Conservation (phyloP, 352 stramenopile species). For the Phytophthora constricta region DNA sequence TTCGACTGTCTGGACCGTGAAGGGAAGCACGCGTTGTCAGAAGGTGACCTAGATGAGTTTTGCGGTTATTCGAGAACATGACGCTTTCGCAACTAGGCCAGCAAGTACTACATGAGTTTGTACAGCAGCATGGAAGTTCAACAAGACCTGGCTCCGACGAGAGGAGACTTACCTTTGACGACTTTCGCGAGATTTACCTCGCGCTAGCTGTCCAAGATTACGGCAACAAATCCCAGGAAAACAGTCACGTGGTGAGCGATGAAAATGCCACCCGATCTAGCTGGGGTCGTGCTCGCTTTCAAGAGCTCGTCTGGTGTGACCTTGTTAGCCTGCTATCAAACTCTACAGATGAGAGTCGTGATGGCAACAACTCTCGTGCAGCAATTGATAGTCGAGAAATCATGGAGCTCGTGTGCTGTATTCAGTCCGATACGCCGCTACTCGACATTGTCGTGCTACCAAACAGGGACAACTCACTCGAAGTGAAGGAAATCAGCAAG, state of each 20-base stretch:
- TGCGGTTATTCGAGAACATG: too few relatives aligned
- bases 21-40: constrained; percentile 36
- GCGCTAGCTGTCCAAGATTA: constrained; percentile 16
- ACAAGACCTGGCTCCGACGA: constrained; percentile 10
- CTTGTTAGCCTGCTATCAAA: constrained; percentile 23
- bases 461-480: background rate
- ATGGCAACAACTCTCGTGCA: background rate
- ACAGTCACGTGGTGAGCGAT: background rate
- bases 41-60: constrained; percentile 10
- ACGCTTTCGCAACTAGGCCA: too few relatives aligned
- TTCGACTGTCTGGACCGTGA: too few relatives aligned
- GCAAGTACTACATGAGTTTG: constrained; percentile 26
- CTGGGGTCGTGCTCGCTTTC: constrained; percentile 17
- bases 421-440: constrained; percentile 41
- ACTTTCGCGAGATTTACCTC: constrained; percentile 52
- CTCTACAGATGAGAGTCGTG: background rate
- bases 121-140: constrained; percentile 30
- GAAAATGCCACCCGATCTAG: background rate
- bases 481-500: constrained; percentile 22
- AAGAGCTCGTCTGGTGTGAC: constrained; percentile 51
- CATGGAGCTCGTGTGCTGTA: constrained; percentile 36
- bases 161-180: constrained; percentile 36
- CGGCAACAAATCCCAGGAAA: background rate
- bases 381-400: constrained; percentile 28
- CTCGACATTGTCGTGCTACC: constrained; percentile 19